Evolutionary conservation across 2,329 filamentous ascomycete species (phyloP).

Genomic region (Diaporthe aspalathi): DNA sequence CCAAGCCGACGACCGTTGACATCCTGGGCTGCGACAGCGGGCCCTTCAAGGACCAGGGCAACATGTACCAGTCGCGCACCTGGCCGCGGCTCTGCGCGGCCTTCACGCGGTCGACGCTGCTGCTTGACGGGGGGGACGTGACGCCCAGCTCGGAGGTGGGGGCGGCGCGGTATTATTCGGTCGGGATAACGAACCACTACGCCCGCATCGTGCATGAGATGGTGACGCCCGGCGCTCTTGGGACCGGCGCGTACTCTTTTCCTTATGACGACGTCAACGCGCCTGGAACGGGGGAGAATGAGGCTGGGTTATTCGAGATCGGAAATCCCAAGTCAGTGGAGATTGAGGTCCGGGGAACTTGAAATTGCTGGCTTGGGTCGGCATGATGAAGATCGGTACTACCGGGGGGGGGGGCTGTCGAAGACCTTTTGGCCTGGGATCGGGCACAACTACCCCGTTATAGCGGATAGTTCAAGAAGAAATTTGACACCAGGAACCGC

Average conservation of each 20-base stretch:
- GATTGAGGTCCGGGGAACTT: constrained; percentile 27
- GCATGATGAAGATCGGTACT: not conserved
- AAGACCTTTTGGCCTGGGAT: not conserved
- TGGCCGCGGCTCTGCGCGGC: constrained; percentile 63
- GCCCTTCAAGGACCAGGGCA: constrained; percentile 55
- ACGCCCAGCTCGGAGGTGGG: constrained; percentile 53
- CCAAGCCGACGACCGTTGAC: constrained; percentile 56
- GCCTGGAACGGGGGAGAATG: constrained; percentile 65
- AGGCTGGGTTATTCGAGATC: constrained; percentile 48
- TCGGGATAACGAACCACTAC: constrained; percentile 65
- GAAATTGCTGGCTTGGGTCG: not conserved
- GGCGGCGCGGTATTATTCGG: constrained; percentile 56
- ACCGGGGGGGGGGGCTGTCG: too few relatives aligned
- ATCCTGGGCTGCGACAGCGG: constrained; percentile 65
- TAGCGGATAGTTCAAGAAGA: not conserved
- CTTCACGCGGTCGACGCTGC: constrained; percentile 60
- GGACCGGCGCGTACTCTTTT: constrained; percentile 70
- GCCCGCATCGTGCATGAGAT: constrained; percentile 68
- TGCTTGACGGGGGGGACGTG: constrained; percentile 58
- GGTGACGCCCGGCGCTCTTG: constrained; percentile 49
- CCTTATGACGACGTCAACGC: constrained; percentile 74
- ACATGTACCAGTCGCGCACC: constrained; percentile 52
- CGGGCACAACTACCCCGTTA: not conserved
- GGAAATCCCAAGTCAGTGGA: constrained; percentile 21
- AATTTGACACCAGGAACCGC: too few relatives aligned